Conservation (phyloP, 148 eudicot genomes). For the Drosera capensis region DNA sequence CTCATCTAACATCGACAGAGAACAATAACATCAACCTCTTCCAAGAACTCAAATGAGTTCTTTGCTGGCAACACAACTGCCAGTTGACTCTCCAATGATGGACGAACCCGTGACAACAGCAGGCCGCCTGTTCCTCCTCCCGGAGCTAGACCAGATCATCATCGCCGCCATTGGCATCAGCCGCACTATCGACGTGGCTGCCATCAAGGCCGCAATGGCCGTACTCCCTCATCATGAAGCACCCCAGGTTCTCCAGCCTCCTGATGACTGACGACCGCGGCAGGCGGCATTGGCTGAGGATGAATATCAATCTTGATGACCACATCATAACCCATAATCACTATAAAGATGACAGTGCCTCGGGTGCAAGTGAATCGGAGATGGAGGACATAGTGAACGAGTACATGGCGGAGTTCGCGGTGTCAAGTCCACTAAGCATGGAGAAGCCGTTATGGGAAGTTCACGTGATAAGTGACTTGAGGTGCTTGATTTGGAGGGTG, state of each 20-base stretch:
- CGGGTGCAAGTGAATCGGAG: constrained; percentile 1
- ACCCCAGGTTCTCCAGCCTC: constrained; percentile 66
- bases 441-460: constrained; percentile 67
- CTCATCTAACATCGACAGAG: too few relatives aligned
- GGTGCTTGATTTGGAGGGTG: constrained; percentile 27
- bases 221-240: constrained; percentile 29
- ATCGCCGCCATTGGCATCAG: constrained; percentile 27
- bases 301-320: constrained; percentile 32
- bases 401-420: constrained; percentile 31
- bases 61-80: too few relatives aligned
- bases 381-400: constrained; percentile 25
- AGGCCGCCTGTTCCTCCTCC: constrained; percentile 36
- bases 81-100: too few relatives aligned
- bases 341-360: constrained; percentile 6
- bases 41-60: too few relatives aligned
- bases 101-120: constrained; percentile 33
- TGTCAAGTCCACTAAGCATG: constrained; percentile 30
- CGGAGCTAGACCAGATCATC: constrained; percentile 33
- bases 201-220: constrained; percentile 21
- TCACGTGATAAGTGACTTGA: constrained; percentile 28
- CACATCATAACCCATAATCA: constrained; percentile 32
- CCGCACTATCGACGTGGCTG: constrained; percentile 23
- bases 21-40: too few relatives aligned
- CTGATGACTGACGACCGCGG: constrained; percentile 26
- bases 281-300: constrained; percentile 31